These are phyloP conservation scores for Rhizopus sp. DNA, from an alignment of 371 early-diverging fungal species.

Conservation along the genomic window DNA sequence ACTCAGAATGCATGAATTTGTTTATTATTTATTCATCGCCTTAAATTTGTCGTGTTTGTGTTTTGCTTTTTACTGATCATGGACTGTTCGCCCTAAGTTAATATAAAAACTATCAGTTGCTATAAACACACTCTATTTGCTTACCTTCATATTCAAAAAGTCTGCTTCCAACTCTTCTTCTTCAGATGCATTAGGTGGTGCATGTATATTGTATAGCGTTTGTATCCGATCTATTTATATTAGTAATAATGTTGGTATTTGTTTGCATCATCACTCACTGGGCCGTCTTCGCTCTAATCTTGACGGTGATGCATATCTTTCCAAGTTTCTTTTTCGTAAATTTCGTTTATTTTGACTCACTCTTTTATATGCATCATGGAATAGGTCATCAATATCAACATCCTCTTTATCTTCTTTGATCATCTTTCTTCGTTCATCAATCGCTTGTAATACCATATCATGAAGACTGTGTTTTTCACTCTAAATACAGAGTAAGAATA, in stretches of 20 bases:
- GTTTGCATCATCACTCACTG: slow-evolving; percentile 4
- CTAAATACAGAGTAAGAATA: background rate
- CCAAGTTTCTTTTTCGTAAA: slow-evolving; percentile 17
- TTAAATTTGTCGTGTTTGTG: no score
- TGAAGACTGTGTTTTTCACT: slow-evolving; percentile 26
- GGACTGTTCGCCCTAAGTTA: background rate
- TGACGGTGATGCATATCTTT: slow-evolving; percentile 23
- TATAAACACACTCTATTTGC: background rate
- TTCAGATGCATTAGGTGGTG: slow-evolving; percentile 17
- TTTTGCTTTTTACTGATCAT: background rate
- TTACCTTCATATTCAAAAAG: slow-evolving; percentile 29
- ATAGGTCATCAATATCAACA: slow-evolving; percentile 66
- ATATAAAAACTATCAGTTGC: background rate
- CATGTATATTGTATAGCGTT: slow-evolving; percentile 30
- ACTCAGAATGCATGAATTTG: no score
- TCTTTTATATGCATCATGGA: slow-evolving; percentile 47
- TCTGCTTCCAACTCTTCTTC: slow-evolving; percentile 31
- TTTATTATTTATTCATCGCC: no score
- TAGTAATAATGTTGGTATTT: background rate
- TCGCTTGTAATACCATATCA: slow-evolving; percentile 21
- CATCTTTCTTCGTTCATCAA: slow-evolving; percentile 24
- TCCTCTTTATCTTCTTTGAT: slow-evolving; percentile 60
- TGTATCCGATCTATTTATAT: slow-evolving; percentile 16
- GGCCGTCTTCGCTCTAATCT: slow-evolving; percentile 23
- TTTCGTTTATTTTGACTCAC: slow-evolving; percentile 12